These are phyloP conservation scores for Clonostachys byssicola DNA, from an alignment of 2,329 filamentous ascomycete genomes.

Conservation along the genomic window DNA sequence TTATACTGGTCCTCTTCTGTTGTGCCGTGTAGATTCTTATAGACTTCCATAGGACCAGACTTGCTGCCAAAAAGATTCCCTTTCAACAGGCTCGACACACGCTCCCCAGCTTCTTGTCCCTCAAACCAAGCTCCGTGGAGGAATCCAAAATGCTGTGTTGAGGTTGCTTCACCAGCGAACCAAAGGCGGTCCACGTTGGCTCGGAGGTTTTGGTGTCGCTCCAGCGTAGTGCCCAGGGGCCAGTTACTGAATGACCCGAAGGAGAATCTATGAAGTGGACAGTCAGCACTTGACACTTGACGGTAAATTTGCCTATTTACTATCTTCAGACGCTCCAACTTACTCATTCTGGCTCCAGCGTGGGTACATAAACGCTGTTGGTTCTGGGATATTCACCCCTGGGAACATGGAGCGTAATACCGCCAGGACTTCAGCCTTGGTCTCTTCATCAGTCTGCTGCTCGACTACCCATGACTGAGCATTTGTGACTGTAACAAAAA, in stretches of 20 bases:
- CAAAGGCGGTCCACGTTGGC: slow-evolving; percentile 58
- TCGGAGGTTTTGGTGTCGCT: slow-evolving; percentile 64
- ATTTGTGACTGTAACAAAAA: slow-evolving; percentile 61
- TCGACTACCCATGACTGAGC: slow-evolving; percentile 54
- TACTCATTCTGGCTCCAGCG: slow-evolving; percentile 16
- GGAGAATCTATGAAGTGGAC: slow-evolving; percentile 22
- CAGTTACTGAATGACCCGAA: slow-evolving; percentile 66
- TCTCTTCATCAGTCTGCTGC: slow-evolving; percentile 52
- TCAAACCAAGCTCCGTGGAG: slow-evolving; percentile 60
- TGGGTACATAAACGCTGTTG: slow-evolving; percentile 58
- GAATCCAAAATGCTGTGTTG: slow-evolving; percentile 61
- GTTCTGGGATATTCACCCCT: slow-evolving; percentile 49
- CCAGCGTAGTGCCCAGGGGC: slow-evolving; percentile 58
- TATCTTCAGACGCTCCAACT: slow-evolving; percentile 2
- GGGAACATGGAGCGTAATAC: slow-evolving; percentile 61
- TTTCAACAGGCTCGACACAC: slow-evolving; percentile 28
- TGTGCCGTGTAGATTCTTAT: slow-evolving; percentile 22
- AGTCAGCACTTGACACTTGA: no score
- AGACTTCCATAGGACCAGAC: slow-evolving; percentile 16
- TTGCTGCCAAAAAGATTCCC: not conserved
- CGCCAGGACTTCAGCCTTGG: slow-evolving; percentile 49
- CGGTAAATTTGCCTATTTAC: not conserved
- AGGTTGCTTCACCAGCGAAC: slow-evolving; percentile 63
- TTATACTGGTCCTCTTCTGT: slow-evolving; percentile 9
- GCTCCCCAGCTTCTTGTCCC: slow-evolving; percentile 41